These are phyloP conservation scores for Bonia amplexicaulis DNA, from an alignment of 176 grass and related monocot species.

Conservation along the genomic window DNA sequence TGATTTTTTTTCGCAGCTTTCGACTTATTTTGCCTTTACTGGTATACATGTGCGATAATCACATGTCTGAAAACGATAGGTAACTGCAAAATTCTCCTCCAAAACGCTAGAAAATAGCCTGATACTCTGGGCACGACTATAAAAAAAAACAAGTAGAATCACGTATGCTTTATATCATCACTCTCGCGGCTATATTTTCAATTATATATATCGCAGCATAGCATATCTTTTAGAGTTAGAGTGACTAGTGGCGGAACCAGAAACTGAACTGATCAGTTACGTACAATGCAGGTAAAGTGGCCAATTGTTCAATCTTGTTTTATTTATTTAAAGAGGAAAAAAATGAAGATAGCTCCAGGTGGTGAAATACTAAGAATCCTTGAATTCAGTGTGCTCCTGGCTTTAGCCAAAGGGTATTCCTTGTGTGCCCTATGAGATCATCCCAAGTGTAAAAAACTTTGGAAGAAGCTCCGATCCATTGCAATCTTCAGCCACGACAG, in stretches of 20 bases:
- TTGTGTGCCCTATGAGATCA: constrained; percentile 31
- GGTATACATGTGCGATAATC: constrained; percentile 27
- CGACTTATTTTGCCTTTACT: constrained; percentile 11
- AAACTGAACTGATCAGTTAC: constrained; percentile 49
- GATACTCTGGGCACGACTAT: constrained; percentile 37
- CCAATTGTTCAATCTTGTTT: constrained; percentile 24
- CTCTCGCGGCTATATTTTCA: constrained; percentile 19
- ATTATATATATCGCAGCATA: constrained; percentile 9
- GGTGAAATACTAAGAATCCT: constrained; percentile 52
- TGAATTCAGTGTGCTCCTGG: constrained; percentile 35
- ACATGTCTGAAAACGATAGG: constrained; percentile 32
- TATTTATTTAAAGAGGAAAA: background rate
- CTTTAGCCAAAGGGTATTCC: constrained; percentile 43
- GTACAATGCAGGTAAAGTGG: constrained; percentile 24
- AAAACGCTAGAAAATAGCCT: constrained; percentile 4
- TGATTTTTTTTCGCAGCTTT: constrained; percentile 2
- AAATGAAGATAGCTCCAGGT: constrained; percentile 28
- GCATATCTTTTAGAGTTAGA: constrained; percentile 41
- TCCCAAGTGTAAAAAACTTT: background rate
- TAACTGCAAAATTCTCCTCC: constrained; percentile 40
- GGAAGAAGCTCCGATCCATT: background rate
- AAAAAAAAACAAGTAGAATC: constrained; percentile 29
- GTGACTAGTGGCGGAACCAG: constrained; percentile 37
- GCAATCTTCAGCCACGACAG: background rate
- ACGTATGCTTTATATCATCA: constrained; percentile 33